Evolutionary conservation across 2,329 filamentous ascomycete genomes (phyloP).

Genomic region (Fragosphaeria purpurea): DNA sequence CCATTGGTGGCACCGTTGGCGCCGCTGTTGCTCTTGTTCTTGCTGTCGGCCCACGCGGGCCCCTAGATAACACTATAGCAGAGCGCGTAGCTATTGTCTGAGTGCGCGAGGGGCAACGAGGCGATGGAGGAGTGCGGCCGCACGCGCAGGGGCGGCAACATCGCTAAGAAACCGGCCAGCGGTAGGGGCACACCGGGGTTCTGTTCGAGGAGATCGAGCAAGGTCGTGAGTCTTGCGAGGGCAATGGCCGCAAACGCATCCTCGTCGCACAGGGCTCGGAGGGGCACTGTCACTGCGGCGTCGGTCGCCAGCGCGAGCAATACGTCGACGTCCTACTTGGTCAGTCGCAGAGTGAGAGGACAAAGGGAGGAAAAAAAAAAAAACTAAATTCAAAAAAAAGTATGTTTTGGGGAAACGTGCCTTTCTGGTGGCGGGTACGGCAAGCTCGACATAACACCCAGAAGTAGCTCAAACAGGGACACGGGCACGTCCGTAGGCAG

Average conservation of each 20-base stretch:
- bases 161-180: conserved; percentile 48
- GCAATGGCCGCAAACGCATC: neutral
- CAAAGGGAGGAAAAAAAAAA: too few species aligned
- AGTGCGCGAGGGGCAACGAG: conserved; percentile 53
- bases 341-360: too few species aligned
- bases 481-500: conserved; percentile 47
- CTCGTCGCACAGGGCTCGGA: neutral
- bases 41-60: conserved; percentile 35
- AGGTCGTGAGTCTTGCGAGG: conserved; percentile 9
- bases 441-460: conserved; percentile 61
- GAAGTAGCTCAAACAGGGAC: conserved; percentile 52
- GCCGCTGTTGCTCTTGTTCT: neutral
- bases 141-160: conserved; percentile 52
- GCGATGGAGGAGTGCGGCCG: conserved; percentile 50
- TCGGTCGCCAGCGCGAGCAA: conserved; percentile 35
- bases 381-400: neutral
- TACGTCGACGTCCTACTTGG: conserved; percentile 26
- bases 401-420: conserved; percentile 21
- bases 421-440: conserved; percentile 59
- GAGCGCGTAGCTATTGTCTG: conserved; percentile 37
- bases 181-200: conserved; percentile 43
- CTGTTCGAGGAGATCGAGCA: conserved; percentile 52
- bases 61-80: conserved; percentile 58
- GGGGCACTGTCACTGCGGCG: neutral
- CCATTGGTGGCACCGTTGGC: neutral